Conservation (phyloP, 2,329 filamentous ascomycete species). For the Scedosporium minutisporum region DNA sequence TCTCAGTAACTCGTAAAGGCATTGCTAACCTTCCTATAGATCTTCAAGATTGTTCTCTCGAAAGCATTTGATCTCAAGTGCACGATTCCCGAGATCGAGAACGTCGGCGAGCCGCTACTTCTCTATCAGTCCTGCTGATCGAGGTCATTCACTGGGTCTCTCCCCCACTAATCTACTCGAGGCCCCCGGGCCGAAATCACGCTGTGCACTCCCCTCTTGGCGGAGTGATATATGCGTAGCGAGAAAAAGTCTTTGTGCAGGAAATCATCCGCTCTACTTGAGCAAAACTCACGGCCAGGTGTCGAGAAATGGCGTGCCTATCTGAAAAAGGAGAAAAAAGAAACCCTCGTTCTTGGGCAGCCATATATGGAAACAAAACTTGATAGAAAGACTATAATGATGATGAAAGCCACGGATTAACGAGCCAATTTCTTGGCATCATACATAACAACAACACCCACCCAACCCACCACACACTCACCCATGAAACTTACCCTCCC, state of each 20-base stretch:
- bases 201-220: not conserved
- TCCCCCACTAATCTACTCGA: not conserved
- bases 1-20: not conserved
- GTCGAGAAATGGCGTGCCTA: not conserved
- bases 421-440: not conserved
- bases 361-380: not conserved
- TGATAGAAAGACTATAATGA: slow-evolving; percentile 2
- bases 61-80: slow-evolving; percentile 99
- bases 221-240: not conserved
- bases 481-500: not conserved
- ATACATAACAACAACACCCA: not conserved
- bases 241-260: not conserved
- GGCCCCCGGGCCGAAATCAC: not conserved
- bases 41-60: slow-evolving; percentile 98
- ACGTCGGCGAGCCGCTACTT: slow-evolving; percentile 88
- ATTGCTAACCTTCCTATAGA: slow-evolving; percentile 43
- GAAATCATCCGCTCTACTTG: not conserved
- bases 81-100: slow-evolving; percentile 97
- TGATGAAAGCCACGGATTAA: slow-evolving; percentile 7
- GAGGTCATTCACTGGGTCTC: not conserved
- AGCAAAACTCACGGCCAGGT: not conserved
- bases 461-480: not conserved
- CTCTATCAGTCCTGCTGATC: slow-evolving; percentile 65
- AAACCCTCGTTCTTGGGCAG: not conserved
- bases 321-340: not conserved